phyloP scores from a whole-genome alignment of 176 grass and related monocot species.

The Elymus sibiricus region DNA sequence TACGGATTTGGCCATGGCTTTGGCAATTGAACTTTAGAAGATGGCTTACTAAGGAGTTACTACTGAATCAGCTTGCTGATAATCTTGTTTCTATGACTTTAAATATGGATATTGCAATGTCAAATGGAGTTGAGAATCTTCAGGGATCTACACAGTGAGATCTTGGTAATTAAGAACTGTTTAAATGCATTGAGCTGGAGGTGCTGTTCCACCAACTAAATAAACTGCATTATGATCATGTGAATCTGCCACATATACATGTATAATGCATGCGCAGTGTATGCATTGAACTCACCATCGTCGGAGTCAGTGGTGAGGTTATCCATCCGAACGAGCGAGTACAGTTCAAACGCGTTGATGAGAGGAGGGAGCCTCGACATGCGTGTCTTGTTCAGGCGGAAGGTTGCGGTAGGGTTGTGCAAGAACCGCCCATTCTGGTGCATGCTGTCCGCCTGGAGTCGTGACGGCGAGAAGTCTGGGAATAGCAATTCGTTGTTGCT shows the following conservation, averaged over 20 bases:
- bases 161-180: not conserved
- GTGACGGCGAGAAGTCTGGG: accelerated
- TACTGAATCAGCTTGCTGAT: not conserved
- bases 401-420: accelerated
- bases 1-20: not conserved
- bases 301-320: not conserved
- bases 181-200: not conserved
- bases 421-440: not conserved
- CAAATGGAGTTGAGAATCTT: not conserved
- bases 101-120: not conserved
- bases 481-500: accelerated
- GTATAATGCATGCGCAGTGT: not conserved
- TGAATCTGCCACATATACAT: not conserved
- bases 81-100: not conserved
- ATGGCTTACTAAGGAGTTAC: not conserved
- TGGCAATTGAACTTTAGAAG: too few species aligned
- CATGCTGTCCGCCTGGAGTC: not conserved
- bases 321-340: not conserved
- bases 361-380: not conserved
- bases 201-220: not conserved
- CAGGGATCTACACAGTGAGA: not conserved
- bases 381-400: not conserved
- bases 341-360: slow-evolving; percentile 20
- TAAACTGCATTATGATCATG: not conserved
- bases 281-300: not conserved